A percentile compares a stretch with the other conserved stretches of the same genome.
Conservation (phyloP, 805 yeast genomes). For the Nakazawaea peltata region DNA sequence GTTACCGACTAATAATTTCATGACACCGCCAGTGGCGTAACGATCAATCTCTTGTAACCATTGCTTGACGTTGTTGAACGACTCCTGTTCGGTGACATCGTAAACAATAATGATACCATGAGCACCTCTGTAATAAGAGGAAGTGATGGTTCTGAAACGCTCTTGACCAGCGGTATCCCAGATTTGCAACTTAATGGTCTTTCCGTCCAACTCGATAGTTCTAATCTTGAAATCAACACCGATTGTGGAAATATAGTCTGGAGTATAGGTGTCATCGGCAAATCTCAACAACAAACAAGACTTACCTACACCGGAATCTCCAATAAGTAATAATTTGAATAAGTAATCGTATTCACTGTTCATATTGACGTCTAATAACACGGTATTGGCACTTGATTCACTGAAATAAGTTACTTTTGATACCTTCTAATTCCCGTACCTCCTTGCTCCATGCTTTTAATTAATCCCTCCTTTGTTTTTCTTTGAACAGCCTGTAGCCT, state of each 20-base stretch:
- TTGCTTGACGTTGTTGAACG: constrained; percentile 92
- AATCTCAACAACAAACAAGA: constrained; percentile 91
- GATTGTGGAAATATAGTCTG: constrained; percentile 93
- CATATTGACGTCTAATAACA: constrained; percentile 38
- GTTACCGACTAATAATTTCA: constrained; percentile 93
- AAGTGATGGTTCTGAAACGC: constrained; percentile 94
- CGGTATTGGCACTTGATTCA: too few relatives aligned
- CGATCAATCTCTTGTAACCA: constrained; percentile 99
- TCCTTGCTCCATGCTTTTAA: too few relatives aligned
- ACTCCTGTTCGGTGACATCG: constrained; percentile 96
- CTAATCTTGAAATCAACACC: constrained; percentile 93
- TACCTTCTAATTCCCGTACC: too few relatives aligned
- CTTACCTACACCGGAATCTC: constrained; percentile 98
- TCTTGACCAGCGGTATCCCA: constrained; percentile 99
- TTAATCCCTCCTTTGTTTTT: too few relatives aligned
- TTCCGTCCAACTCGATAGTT: constrained; percentile 91
- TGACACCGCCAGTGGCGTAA: constrained; percentile 95
- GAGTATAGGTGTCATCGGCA: constrained; percentile 95
- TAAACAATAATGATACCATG: constrained; percentile 97
- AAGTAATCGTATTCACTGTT: constrained; percentile 96
- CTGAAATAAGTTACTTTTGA: too few relatives aligned
- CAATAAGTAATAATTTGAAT: constrained; percentile 89
- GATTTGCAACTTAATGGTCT: constrained; percentile 93
- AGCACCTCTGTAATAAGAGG: constrained; percentile 96
- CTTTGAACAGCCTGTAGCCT: too few relatives aligned